phyloP scores from a whole-genome alignment of 2,329 filamentous ascomycete genomes.

The Ophiostoma ulmi region DNA sequence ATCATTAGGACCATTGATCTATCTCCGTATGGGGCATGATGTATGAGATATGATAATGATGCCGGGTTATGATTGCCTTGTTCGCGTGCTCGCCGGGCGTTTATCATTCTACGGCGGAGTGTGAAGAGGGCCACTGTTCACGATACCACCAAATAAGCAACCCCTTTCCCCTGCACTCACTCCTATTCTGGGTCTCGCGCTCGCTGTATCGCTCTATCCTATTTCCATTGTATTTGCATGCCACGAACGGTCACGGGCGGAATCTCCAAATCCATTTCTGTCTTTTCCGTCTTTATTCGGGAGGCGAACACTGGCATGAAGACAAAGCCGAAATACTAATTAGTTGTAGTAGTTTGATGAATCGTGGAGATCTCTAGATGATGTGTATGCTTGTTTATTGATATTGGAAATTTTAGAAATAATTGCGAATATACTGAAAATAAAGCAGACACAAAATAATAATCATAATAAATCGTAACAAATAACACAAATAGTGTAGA shows the following conservation, averaged over 20 bases:
- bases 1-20: background rate
- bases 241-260: background rate
- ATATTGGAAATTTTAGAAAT: background rate
- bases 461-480: background rate
- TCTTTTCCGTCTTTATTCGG: background rate
- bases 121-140: background rate
- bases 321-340: slow-evolving; percentile 5
- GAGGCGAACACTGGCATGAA: slow-evolving; percentile 5
- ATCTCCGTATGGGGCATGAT: too few species aligned
- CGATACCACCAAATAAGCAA: background rate
- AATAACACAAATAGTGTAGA: background rate
- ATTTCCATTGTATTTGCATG: slow-evolving; percentile 6
- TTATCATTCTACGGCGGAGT: background rate
- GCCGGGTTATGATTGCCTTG: background rate
- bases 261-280: background rate
- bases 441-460: background rate
- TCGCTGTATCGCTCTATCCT: slow-evolving; percentile 11
- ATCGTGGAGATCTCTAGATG: background rate
- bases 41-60: background rate
- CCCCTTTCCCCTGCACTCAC: background rate
- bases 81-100: background rate
- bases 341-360: background rate
- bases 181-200: slow-evolving; percentile 13
- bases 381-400: too few species aligned
- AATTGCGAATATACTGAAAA: background rate